A percentile compares a stretch with the other conserved stretches of the same genome.
These are phyloP conservation scores for Arachis hypogaea DNA, from an alignment of 306 rosid genomes.

Conservation along the genomic window DNA sequence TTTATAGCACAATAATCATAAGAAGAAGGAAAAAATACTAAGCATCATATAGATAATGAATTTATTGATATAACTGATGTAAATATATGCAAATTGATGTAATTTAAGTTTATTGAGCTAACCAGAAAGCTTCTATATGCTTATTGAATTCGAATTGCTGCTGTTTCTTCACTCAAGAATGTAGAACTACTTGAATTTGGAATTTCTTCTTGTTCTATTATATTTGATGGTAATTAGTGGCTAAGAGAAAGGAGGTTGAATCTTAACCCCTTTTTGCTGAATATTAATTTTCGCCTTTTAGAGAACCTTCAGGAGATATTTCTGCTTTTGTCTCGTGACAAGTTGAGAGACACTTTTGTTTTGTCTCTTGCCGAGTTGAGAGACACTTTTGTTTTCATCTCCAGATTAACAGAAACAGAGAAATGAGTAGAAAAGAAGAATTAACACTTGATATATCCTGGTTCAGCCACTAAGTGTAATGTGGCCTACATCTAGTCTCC, in stretches of 20 bases:
- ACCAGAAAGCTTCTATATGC: slow-evolving; percentile 79
- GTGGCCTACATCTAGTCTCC: too few relatives aligned
- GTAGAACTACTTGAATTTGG: slow-evolving; percentile 26
- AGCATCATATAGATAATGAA: background rate
- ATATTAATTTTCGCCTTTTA: too few relatives aligned
- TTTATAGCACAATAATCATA: slow-evolving; percentile 32
- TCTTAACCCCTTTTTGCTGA: slow-evolving; percentile 51
- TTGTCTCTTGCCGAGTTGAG: too few relatives aligned
- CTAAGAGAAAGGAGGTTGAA: background rate
- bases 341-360: too few relatives aligned
- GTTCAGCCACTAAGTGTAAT: too few relatives aligned
- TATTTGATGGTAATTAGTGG: background rate
- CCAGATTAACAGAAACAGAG: too few relatives aligned
- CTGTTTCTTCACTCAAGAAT: slow-evolving; percentile 58
- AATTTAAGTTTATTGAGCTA: slow-evolving; percentile 27
- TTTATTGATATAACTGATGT: background rate
- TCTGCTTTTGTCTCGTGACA: too few relatives aligned
- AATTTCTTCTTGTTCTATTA: background rate
- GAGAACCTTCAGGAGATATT: too few relatives aligned
- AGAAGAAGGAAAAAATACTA: background rate
- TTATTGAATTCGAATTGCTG: slow-evolving; percentile 72
- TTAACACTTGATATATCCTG: too few relatives aligned
- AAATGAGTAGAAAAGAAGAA: too few relatives aligned
- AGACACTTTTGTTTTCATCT: too few relatives aligned
- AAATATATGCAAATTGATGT: background rate